A percentile compares a stretch with the other conserved stretches of the same genome.
These are phyloP conservation scores for Didymella arachidicola DNA, from an alignment of 2,329 filamentous ascomycete species.

Conservation along the genomic window DNA sequence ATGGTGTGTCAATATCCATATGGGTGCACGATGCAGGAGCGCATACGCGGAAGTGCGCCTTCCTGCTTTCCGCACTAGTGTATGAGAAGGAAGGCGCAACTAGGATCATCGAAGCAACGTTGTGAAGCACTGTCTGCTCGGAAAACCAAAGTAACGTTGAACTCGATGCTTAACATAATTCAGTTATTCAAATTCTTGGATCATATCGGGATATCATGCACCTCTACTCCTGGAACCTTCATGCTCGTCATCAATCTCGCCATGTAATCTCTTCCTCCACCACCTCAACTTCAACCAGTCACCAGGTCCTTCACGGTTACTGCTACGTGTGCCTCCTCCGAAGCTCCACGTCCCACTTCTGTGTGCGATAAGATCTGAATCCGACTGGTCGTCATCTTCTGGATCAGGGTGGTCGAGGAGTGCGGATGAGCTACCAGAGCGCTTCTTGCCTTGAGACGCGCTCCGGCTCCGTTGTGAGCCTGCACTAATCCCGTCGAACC, in stretches of 20 bases:
- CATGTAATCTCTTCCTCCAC: constrained; percentile 49
- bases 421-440: constrained; percentile 32
- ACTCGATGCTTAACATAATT: not conserved
- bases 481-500: constrained; percentile 43
- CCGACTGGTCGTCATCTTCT: constrained; percentile 42
- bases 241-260: constrained; percentile 40
- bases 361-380: constrained; percentile 34
- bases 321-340: constrained; percentile 28
- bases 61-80: constrained; percentile 8
- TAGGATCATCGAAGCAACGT: not conserved
- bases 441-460: constrained; percentile 41
- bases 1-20: constrained; percentile 11
- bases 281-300: constrained; percentile 51
- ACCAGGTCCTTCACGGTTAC: constrained; percentile 37
- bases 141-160: not conserved
- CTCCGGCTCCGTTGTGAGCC: constrained; percentile 34
- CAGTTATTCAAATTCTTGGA: constrained; percentile 20
- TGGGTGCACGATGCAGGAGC: constrained; percentile 12
- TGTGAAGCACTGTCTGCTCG: not conserved
- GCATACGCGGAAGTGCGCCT: not conserved
- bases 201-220: constrained; percentile 25
- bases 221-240: constrained; percentile 21
- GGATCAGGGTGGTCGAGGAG: constrained; percentile 41
- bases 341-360: constrained; percentile 41
- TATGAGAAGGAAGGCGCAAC: not conserved